Base-by-base conservation (phyloP, 78 protist genomes). In the Cyanophora paradoxa region DNA sequence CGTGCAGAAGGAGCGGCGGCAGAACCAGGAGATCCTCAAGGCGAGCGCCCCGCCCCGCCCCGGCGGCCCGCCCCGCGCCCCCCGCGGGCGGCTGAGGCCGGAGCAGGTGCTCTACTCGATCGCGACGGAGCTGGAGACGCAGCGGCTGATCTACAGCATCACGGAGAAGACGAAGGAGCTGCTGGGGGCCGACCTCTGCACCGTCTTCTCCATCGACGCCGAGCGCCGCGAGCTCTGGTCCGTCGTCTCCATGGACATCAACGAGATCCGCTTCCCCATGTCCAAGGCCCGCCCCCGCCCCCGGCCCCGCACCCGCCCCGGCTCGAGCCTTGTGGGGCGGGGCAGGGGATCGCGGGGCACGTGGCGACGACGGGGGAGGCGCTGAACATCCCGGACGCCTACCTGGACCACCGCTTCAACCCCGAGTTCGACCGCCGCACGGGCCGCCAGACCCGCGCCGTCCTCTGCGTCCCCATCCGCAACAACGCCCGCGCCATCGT, bases 331-430 rank as follows among this genome's bases (percentile, higher is more conserved):
- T n/a, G n/a, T n/a, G n/a, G n/a, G n/a, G n/a, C n/a, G n/a, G n/a
- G n/a, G n/a, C n/a, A n/a, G 1, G 81, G 81, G 36, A 74, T 75
- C 41, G 86, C 74, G 8, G 81, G 77, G 0, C 42, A 20, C 36
- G 86, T 68, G 4, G 80, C 76, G 13, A 2, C 72, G 17, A 59
- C 77, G n/a, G 78, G 81, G 6, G n/a, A 65, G 41, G 1, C 34
- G 19, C 34, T 68, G 44, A 62, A 46, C 77, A 46, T 70, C 54
- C 34, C 30, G 24, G 61, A 82, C 36, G 81, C 86, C 11, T 70
- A 75, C 36, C 33, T 40, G 7, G 81, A 74, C 67, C n/a, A 8
- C 13, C 41, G 81, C 20, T 75, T 75, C 71, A 75, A 73, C 66
- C 11, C n/a, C 8, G 36, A 46, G 22, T 22, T 67, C 40, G 85